These are phyloP conservation scores for Aspergillus heteromorphus DNA, from an alignment of 495 filamentous ascomycete species.

Conservation along the genomic window DNA sequence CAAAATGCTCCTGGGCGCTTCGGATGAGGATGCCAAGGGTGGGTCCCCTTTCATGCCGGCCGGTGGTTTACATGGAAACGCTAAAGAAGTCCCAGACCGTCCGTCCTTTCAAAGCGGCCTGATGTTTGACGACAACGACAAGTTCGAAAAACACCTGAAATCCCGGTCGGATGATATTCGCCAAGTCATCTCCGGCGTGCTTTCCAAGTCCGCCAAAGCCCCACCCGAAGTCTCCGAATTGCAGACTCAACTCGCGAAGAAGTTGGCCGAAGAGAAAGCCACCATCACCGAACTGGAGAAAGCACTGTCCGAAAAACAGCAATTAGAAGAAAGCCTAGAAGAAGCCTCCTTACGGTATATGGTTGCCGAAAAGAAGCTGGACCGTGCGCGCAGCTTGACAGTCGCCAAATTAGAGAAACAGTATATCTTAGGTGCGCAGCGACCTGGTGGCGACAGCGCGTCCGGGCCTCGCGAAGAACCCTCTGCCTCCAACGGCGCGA, in stretches of 20 bases:
- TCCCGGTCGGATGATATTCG: conserved; percentile 56
- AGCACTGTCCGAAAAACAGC: conserved; percentile 71
- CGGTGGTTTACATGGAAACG: background rate
- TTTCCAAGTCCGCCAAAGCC: conserved; percentile 38
- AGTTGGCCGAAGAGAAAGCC: conserved; percentile 77
- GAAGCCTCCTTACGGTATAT: conserved; percentile 84
- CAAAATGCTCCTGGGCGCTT: conserved; percentile 56
- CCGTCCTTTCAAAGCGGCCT: conserved; percentile 29
- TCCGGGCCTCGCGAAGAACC: conserved; percentile 52
- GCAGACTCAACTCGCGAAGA: conserved; percentile 64
- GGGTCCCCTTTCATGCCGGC: conserved; percentile 14
- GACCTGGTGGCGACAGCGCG: conserved; percentile 43
- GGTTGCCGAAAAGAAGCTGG: conserved; percentile 88
- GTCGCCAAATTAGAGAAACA: conserved; percentile 92
- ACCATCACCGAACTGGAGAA: conserved; percentile 71
- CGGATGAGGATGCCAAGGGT: conserved; percentile 53
- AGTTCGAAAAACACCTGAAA: conserved; percentile 73
- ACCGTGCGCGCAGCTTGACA: conserved; percentile 77
- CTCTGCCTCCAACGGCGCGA: conserved; percentile 51
- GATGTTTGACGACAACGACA: conserved; percentile 36
- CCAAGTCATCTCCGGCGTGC: conserved; percentile 52
- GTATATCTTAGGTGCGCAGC: conserved; percentile 60
- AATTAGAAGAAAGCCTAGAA: conserved; percentile 76
- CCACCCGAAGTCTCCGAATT: conserved; percentile 64
- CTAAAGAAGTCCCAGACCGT: conserved; percentile 20